Evolutionary conservation across 1,284 basidiomycete species (phyloP), one percentile per base, ranked within the genome.

Genomic region (Entoloma clypeatum): DNA sequence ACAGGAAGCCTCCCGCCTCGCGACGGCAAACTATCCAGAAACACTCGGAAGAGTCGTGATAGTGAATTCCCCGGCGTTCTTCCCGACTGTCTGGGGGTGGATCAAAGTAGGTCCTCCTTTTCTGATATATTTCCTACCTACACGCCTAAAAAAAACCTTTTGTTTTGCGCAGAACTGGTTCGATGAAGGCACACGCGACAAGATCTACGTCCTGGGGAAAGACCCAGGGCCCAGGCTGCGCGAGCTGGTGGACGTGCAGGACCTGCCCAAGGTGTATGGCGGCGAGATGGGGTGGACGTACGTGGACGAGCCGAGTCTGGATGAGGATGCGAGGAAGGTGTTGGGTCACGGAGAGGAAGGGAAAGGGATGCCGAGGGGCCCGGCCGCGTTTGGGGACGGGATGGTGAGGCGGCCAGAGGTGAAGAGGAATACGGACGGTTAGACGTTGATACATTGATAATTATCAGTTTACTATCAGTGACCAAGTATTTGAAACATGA

Each of bases 1-100:
- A 8, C 80, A 85, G 51, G 79, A 88, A 53, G 81, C 86, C 0
- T 81, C 81, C 13, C 71, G 67, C 10, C 69, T 90, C 35, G 84
- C 82, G 1, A 86, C 83, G 0, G 82, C 82, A 13, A 81, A 88
- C 52, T 89, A 88, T 55, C 86, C 87, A 2, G 86, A 90, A 59
- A 86, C 82, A 1, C 62, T 86, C 27, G 67, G 71, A 52, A 71
- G 70, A 13, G 77, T 81, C 48, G 79, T 71, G 16, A 65, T 90
- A 40, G 77, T 90, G 30, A 88, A 88, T 47, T 78, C 83, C 0
- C 87, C 87, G 0, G 66, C 75, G 0, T 90, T 86, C 65, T 88
- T 88, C 57, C 75, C 81, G 1, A 86, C 80, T 1, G 68, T 86
- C 14, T 89, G 86, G 86, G 72, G 71, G 13, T 89, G 85, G 86